phyloP scores from a whole-genome alignment of 768 basidiomycete species.

The Mycena rebaudengoi region DNA sequence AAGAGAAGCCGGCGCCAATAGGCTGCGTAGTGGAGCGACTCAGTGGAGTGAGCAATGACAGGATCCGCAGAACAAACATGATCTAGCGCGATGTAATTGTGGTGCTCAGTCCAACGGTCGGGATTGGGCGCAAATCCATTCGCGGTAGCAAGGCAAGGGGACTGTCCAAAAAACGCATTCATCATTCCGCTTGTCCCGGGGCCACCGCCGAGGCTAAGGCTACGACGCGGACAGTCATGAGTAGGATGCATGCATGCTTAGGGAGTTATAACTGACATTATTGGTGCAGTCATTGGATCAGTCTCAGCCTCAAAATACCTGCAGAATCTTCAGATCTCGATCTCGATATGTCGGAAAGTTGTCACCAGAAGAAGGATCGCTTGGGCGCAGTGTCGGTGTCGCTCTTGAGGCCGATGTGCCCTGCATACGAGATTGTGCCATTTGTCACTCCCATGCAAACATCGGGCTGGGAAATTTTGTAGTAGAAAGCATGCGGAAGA shows the following conservation, averaged over 20 bases:
- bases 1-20: conserved; percentile 40
- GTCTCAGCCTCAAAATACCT: conserved; percentile 46
- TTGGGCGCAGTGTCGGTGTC: conserved; percentile 35
- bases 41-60: background rate
- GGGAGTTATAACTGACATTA: conserved; percentile 25
- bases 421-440: conserved; percentile 32
- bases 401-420: conserved; percentile 40
- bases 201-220: conserved; percentile 43
- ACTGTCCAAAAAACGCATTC: background rate
- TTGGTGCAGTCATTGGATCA: conserved; percentile 34
- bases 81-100: conserved; percentile 34
- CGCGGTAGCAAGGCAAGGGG: background rate
- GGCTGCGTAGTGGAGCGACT: conserved; percentile 19
- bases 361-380: conserved; percentile 34
- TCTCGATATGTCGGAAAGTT: too few species aligned
- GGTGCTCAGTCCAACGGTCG: conserved; percentile 26
- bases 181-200: conserved; percentile 36
- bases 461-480: too few species aligned
- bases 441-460: too few species aligned
- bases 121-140: conserved; percentile 5
- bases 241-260: background rate
- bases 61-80: conserved; percentile 25
- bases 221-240: too few species aligned
- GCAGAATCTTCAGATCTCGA: conserved; percentile 14
- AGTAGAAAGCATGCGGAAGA: too few species aligned